phyloP scores from a whole-genome alignment of 495 filamentous ascomycete species.

The Halenospora varia region DNA sequence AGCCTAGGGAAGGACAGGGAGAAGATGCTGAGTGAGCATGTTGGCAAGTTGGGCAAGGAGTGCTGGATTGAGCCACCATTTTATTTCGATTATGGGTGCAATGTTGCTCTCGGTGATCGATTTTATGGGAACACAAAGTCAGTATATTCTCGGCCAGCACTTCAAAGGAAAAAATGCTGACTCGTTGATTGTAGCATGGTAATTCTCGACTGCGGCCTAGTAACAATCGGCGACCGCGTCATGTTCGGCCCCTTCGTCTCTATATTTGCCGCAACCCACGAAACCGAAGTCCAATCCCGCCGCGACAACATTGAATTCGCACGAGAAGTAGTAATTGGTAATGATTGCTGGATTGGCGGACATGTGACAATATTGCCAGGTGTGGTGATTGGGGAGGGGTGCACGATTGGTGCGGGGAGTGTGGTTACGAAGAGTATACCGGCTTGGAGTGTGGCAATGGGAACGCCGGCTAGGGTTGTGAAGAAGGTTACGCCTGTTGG shows the following conservation, averaged over 20 bases:
- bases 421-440: constrained; percentile 49
- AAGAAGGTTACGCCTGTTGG: constrained; percentile 38
- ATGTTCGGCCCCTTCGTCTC: constrained; percentile 39
- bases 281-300: constrained; percentile 37
- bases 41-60: constrained; percentile 37
- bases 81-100: constrained; percentile 51
- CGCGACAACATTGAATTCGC: constrained; percentile 35
- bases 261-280: constrained; percentile 42
- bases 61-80: constrained; percentile 49
- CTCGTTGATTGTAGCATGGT: too few species aligned
- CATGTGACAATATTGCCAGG: constrained; percentile 39
- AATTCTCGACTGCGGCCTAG: constrained; percentile 1
- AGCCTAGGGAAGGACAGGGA: constrained; percentile 23
- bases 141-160: constrained; percentile 13
- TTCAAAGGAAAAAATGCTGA: too few species aligned
- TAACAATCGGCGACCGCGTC: not conserved
- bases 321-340: constrained; percentile 30
- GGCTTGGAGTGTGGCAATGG: constrained; percentile 35
- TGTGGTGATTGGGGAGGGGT: constrained; percentile 41
- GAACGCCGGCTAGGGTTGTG: constrained; percentile 33
- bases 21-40: constrained; percentile 35
- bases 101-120: constrained; percentile 43
- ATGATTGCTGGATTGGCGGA: constrained; percentile 47
- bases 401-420: constrained; percentile 40
- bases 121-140: constrained; percentile 54